Evolutionary conservation across 495 filamentous ascomycete genomes (phyloP).

Genomic region (Tuber calosporum): DNA sequence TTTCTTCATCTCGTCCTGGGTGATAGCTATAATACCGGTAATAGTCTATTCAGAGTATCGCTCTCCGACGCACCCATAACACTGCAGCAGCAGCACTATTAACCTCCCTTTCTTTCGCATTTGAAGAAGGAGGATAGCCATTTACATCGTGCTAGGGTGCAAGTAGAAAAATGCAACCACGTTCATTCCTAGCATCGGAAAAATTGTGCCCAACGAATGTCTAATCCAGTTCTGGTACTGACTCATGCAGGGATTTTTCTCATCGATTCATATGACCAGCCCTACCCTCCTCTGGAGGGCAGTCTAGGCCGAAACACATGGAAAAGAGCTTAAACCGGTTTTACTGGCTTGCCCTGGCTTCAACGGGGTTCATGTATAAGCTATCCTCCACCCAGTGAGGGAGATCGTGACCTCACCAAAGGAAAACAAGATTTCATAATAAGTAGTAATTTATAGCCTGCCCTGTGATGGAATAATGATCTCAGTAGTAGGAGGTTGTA

Average conservation of each 20-base stretch:
- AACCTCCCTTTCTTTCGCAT: neutral
- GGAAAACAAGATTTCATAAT: neutral
- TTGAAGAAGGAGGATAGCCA: neutral
- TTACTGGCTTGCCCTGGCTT: neutral
- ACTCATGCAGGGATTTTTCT: neutral
- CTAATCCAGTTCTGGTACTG: neutral
- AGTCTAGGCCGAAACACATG: neutral
- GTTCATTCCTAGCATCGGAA: neutral
- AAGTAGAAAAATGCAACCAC: neutral
- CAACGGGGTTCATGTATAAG: neutral
- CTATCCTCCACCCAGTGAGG: neutral
- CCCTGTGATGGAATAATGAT: too few relatives aligned
- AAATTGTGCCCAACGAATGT: neutral
- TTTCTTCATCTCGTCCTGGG: neutral
- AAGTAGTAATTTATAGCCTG: neutral
- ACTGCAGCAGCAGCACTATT: neutral
- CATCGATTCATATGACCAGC: neutral
- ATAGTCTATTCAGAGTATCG: neutral
- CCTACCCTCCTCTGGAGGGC: neutral
- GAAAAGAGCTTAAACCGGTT: neutral
- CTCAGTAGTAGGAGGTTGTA: too few relatives aligned
- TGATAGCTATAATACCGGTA: neutral
- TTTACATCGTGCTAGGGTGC: neutral
- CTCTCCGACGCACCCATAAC: neutral
- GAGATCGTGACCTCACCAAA: neutral